Evolutionary conservation across 2,329 filamentous ascomycete genomes (phyloP), one percentile per base, ranked within the genome.

Genomic region (Beauveria medogensis): DNA sequence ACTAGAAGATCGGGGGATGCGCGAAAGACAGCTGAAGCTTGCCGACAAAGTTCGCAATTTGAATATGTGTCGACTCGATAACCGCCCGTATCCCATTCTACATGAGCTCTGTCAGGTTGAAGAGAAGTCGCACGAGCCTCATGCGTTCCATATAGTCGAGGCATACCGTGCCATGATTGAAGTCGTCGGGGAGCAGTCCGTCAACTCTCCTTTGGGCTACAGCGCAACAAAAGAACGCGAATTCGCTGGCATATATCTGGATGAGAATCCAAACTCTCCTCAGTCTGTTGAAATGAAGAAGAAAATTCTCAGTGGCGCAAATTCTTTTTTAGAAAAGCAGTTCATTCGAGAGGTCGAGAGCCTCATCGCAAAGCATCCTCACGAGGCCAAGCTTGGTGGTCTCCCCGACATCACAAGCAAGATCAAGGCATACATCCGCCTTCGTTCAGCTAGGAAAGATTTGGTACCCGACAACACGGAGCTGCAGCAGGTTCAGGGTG

Each of bases 361-460:
- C 10, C 79, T 89, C 46, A 88, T 99, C 63, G 81, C 84, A 44
- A 95, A 89, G 73, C 91, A 94, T 70, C 92, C 92, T 2, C 85
- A 88, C 60, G 92, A 97, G 70, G 93, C 94, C 34, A 90, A 90
- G 70, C 82, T 96, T 47, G 94, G 94, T 63, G 94, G 94, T 65
- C 84, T 92, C 46, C 94, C 94, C 1, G 91, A 92, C 59, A 84
- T 91, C 24, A 82, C 92, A 65, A 96, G 90, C 78, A 96, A 96
- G 76, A 88, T 97, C 69, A 91, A 91, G 69, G 94, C 91, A 8
- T 99, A 93, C 70, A 91, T 99, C 67, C 86, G 92, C 54, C 81
- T 97, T 62, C 86, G 90, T 63, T 84, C 87, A 47, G 82, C 84
- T 2, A 85, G 91, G 62, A 96, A 92, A 74, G 91, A 96, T 69